Evolutionary conservation across 371 early-diverging fungal genomes (phyloP), one percentile per base, ranked within the genome.

Genomic region (Synchytrium microbalum): DNA sequence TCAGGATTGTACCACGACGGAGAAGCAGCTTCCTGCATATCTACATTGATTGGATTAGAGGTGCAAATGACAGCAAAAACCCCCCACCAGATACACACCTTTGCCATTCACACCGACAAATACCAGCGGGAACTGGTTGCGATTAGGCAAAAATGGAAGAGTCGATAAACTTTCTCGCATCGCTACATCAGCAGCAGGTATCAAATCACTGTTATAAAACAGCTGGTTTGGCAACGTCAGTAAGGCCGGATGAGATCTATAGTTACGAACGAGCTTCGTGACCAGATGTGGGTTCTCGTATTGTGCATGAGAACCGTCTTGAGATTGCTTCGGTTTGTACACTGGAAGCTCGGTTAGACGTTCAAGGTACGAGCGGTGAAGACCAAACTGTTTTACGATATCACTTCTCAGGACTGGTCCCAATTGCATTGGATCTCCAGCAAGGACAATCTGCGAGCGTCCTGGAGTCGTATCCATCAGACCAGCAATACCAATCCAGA

Each of bases 241-340:
- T 32, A 69, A 65, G 8, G 33, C 26, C 19, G 69, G 68, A 54
- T 74, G 71, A 1, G 67, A 67, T 19, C 75, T 67, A 52, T 69
- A 74, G 64, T 74, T 74, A 1, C 63, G 24, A 52, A 68, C 32
- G 53, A 74, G 62, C 29, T 68, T 68, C 3, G 59, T 51, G 33
- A 63, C 59, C 24, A 23, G 27, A 31, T 67, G 67, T 0, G 62
- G 63, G 46, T 67, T 13, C 58, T 60, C 25, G 63, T 67, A 67
- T n/a, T 28, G 27, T 26, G 51, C 51, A n/a, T 51, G 13, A 13
- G 51, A 51, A 14, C 14, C 51, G 51, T 51, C 51, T 13, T 14
- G 51, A n/a, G n/a, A 51, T 0, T 59, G 24, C 24, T 54, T 10
- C 10, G 8, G 55, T 13, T 64, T 58, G 58, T 66, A 67, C 1